Base-by-base conservation (phyloP, 352 stramenopile species). In the Halophytophthora polymorphica region DNA sequence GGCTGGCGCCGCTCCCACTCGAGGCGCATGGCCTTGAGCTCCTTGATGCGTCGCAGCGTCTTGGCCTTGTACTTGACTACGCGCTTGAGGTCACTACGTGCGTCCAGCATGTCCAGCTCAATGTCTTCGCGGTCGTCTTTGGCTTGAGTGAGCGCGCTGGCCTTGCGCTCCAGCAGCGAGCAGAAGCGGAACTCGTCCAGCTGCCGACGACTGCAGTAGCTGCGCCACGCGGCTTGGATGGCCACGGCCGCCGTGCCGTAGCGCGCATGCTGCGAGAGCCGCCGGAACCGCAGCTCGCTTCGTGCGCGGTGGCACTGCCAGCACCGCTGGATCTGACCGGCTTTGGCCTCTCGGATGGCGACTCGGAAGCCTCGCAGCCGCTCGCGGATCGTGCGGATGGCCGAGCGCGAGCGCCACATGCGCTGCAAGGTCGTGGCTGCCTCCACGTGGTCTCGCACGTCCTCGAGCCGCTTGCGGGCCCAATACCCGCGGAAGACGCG, bases 1-100 rank as follows among this genome's bases (percentile, higher is more conserved):
- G 82, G 79, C 38, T 88, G 79, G 7, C 80, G 74, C 15, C 78
- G 67, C 52, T 93, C 80, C 79, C 83, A 93, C n/a, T 91, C 77
- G 43, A 91, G 65, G 11, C 72, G 73, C 72, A 89, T 90, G 2
- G 71, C 68, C 46, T 89, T 89, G 19, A 93, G 58, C 56, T 93
- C 80, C 36, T 85, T 82, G 37, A 89, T 78, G 7, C 80, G 76
- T 6, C 75, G 66, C 3, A 90, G 52, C 12, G 75, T 64, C 62
- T 90, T 90, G 29, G 73, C 73, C 50, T 88, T 86, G 66, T 87
- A 86, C 56, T 83, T 83, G 53, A 85, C 70, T n/a, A 88, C 47
- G 1, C 75, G 76, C 45, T 86, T 86, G 2, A 89, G 51, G 55
- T 91, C 80, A 2, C 46, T 47, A 3, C 70, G 69, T 0, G 77